Evolutionary conservation across 768 basidiomycete species (phyloP).

Genomic region (Tylopilus intermedius): DNA sequence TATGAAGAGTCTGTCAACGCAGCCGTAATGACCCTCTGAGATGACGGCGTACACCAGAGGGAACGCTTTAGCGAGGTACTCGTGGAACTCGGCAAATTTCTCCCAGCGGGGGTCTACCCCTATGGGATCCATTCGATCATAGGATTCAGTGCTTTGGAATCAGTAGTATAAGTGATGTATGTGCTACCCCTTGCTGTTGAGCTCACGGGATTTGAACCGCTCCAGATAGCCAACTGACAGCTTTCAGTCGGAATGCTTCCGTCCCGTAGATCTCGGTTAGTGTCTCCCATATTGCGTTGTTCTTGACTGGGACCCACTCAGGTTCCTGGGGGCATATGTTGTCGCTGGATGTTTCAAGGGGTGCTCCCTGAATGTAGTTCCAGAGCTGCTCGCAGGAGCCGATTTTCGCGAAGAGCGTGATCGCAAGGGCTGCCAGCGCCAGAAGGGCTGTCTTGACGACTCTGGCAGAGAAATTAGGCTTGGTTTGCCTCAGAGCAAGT

Average conservation of each 20-base stretch:
- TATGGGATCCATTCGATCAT: constrained; percentile 44
- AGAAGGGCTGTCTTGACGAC: constrained; percentile 11
- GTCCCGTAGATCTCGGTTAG: constrained; percentile 31
- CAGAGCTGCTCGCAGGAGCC: constrained; percentile 3
- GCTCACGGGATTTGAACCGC: constrained; percentile 40
- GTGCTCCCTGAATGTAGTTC: neutral
- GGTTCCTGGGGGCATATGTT: constrained; percentile 34
- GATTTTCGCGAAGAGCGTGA: constrained; percentile 12
- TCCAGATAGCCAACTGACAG: constrained; percentile 35
- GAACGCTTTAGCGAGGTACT: constrained; percentile 53
- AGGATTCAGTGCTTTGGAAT: constrained; percentile 44
- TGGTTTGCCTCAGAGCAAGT: neutral
- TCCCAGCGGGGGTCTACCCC: constrained; percentile 53
- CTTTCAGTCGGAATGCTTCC: constrained; percentile 32
- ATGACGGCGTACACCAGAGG: constrained; percentile 47
- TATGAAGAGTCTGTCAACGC: constrained; percentile 15
- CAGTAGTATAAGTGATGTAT: constrained; percentile 4
- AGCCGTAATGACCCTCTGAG: neutral
- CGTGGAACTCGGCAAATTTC: constrained; percentile 48
- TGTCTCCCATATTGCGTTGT: constrained; percentile 30
- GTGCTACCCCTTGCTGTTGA: neutral
- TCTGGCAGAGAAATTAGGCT: constrained; percentile 6
- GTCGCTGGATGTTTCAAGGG: neutral
- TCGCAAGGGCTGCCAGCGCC: constrained; percentile 14
- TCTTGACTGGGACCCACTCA: constrained; percentile 31